Percentiles rank a stretch among this genome's conserved stretches.
These are phyloP conservation scores for Yueomyces sp. DNA, from an alignment of 805 yeast species.

Conservation along the genomic window DNA sequence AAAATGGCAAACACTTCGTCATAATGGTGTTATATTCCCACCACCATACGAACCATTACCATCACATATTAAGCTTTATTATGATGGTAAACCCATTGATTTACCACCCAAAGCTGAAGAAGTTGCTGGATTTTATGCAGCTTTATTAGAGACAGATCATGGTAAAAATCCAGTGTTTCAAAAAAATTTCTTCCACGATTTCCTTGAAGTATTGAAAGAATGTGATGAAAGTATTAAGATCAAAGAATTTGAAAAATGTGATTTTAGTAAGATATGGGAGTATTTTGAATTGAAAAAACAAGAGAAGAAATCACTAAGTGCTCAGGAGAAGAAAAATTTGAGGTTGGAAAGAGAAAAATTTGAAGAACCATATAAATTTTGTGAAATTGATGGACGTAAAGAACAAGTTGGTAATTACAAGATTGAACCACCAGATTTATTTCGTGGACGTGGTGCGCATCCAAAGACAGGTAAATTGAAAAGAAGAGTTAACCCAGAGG, in stretches of 20 bases:
- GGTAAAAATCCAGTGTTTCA: slow-evolving; percentile 78
- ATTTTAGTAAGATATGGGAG: slow-evolving; percentile 61
- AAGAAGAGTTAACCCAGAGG: slow-evolving; percentile 79
- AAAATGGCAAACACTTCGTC: slow-evolving; percentile 80
- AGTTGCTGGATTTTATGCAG: slow-evolving; percentile 91
- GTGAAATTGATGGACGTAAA: slow-evolving; percentile 72
- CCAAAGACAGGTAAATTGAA: slow-evolving; percentile 91
- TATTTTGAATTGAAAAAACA: slow-evolving; percentile 58
- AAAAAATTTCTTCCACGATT: slow-evolving; percentile 76
- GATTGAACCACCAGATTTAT: slow-evolving; percentile 92
- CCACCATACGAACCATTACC: slow-evolving; percentile 87
- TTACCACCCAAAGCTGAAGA: slow-evolving; percentile 82
- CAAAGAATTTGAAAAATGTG: slow-evolving; percentile 52
- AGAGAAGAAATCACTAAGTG: slow-evolving; percentile 53
- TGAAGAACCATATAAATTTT: slow-evolving; percentile 73
- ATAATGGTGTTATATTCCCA: slow-evolving; percentile 86
- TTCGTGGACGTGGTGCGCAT: slow-evolving; percentile 94
- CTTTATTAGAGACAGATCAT: slow-evolving; percentile 78
- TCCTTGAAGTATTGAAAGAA: slow-evolving; percentile 52
- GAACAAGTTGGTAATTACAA: slow-evolving; percentile 91
- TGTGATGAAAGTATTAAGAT: slow-evolving; percentile 39
- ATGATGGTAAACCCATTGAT: slow-evolving; percentile 62
- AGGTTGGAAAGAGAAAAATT: slow-evolving; percentile 59
- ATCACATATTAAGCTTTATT: slow-evolving; percentile 54
- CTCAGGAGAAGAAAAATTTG: slow-evolving; percentile 62